Evolutionary conservation across 202 grass and related monocot genomes (phyloP).

Genomic region (Carex arenaria): DNA sequence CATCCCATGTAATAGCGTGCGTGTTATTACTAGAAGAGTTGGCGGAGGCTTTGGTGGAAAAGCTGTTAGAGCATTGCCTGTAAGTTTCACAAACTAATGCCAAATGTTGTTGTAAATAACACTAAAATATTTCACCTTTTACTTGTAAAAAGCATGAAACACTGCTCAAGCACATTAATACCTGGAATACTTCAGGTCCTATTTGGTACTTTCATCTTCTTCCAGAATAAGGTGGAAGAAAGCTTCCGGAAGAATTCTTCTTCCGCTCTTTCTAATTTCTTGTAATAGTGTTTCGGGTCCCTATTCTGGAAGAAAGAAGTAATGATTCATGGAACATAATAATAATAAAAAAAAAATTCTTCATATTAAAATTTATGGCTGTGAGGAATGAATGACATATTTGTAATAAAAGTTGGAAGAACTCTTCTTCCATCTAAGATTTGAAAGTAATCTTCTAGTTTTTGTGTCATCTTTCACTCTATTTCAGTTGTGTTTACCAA

Average conservation of each 20-base stretch:
- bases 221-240: background rate
- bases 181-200: background rate
- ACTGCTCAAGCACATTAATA: background rate
- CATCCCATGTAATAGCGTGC: slow-evolving; percentile 71
- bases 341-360: background rate
- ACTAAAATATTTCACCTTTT: background rate
- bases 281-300: background rate
- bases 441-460: background rate
- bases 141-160: background rate
- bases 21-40: slow-evolving; percentile 94
- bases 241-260: background rate
- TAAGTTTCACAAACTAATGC: slow-evolving; percentile 37
- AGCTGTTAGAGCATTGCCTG: slow-evolving; percentile 70
- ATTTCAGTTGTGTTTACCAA: too few relatives aligned
- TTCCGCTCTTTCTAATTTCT: background rate
- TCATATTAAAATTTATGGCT: background rate
- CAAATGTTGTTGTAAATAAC: background rate
- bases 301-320: background rate
- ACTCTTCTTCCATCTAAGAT: background rate
- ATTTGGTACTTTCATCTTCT: background rate
- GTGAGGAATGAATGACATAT: background rate
- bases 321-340: background rate
- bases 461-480: too few relatives aligned
- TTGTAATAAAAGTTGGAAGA: background rate
- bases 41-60: slow-evolving; percentile 96